Conservation (phyloP, 495 filamentous ascomycete genomes). For the Neurospora sp. region DNA sequence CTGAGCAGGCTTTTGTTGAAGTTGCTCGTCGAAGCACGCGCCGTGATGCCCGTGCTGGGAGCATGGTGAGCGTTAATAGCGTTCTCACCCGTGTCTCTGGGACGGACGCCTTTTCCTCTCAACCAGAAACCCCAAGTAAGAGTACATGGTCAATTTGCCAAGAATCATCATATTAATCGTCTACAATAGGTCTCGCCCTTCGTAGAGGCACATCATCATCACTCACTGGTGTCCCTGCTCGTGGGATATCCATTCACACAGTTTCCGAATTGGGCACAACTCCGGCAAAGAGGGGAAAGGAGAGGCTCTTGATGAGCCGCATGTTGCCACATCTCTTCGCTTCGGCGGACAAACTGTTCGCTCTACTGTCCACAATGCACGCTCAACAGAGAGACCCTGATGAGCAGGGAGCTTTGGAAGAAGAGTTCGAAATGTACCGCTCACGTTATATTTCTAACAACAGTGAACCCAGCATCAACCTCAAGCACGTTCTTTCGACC, state of each 20-base stretch:
- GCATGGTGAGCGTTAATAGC: slow-evolving; percentile 15
- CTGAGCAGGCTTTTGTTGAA: neutral
- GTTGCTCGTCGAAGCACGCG: slow-evolving; percentile 11
- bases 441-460: slow-evolving; percentile 1
- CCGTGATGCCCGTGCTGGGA: slow-evolving; percentile 2
- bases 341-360: slow-evolving; percentile 11
- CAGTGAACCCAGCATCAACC: slow-evolving; percentile 6
- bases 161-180: neutral
- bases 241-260: neutral
- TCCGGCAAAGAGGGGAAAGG: neutral
- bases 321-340: slow-evolving; percentile 5
- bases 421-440: slow-evolving; percentile 5
- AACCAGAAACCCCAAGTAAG: slow-evolving; percentile 11
- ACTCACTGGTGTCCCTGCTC: neutral
- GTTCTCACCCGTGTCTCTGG: neutral
- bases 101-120: slow-evolving; percentile 8
- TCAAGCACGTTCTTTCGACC: slow-evolving; percentile 3
- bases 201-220: neutral
- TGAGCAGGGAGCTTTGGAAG: neutral
- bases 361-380: slow-evolving; percentile 1
- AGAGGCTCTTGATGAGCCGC: slow-evolving; percentile 4
- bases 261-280: neutral
- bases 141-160: neutral
- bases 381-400: slow-evolving; percentile 2
- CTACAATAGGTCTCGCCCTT: neutral